phyloP scores from a whole-genome alignment of 345 rosid genomes.

The Hibiscus tridactylites region DNA sequence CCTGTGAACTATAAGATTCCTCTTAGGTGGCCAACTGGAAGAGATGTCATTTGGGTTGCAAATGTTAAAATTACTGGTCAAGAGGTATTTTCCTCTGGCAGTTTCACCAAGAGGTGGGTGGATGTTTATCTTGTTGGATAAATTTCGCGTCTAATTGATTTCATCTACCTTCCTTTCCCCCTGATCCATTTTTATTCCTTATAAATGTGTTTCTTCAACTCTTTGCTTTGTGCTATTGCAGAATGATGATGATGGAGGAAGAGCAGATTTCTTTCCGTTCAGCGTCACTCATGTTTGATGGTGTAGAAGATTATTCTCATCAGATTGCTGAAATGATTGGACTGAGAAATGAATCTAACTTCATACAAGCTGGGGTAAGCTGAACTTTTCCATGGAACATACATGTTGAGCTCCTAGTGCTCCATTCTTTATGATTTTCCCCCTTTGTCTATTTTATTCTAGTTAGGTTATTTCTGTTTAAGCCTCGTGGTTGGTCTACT shows the following conservation, averaged over 20 bases:
- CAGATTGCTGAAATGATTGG: constrained; percentile 99
- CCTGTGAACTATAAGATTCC: constrained; percentile 75
- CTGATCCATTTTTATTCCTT: not conserved
- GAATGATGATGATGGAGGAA: constrained; percentile 98
- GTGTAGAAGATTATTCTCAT: constrained; percentile 95
- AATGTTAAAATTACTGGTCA: constrained; percentile 89
- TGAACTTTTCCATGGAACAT: not conserved
- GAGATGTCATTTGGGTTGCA: constrained; percentile 80
- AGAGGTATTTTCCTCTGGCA: constrained; percentile 92
- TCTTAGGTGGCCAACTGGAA: constrained; percentile 96
- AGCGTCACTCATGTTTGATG: constrained; percentile 77
- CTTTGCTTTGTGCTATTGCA: constrained; percentile 20
- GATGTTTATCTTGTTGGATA: not conserved
- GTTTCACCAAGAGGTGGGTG: constrained; percentile 80
- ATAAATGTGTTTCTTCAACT: constrained; percentile 8
- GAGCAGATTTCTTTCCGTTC: constrained; percentile 95
- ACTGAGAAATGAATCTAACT: constrained; percentile 68
- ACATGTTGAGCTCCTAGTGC: not conserved
- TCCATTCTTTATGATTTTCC: not conserved
- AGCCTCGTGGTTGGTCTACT: not conserved
- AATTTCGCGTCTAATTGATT: not conserved
- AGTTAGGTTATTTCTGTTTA: not conserved
- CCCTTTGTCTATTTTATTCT: not conserved
- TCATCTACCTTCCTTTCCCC: not conserved
- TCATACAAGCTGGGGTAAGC: constrained; percentile 88